Conservation (phyloP, 345 rosid genomes). For the Hypericum perforatum region DNA sequence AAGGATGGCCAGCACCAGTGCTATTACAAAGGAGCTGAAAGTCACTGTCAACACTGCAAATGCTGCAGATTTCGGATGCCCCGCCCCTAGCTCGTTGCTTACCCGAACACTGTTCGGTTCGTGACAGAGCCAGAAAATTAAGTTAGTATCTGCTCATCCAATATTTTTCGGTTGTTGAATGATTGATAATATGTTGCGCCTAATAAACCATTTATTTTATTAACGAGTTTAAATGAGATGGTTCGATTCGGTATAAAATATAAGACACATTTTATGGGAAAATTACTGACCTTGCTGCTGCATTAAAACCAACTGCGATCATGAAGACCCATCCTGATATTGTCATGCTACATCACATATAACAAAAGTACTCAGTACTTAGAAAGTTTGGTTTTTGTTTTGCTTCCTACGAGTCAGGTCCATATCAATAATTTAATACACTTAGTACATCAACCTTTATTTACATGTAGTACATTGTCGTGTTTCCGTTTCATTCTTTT, state of each 20-base stretch:
- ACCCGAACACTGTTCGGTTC: not conserved
- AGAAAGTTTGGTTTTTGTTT: too few species aligned
- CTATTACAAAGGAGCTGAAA: not conserved
- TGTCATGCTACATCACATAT: not conserved
- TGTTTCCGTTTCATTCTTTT: too few species aligned
- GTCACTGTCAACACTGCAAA: constrained; percentile 3
- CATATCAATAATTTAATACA: too few species aligned
- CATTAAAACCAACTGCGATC: constrained; percentile 8
- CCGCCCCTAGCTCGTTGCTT: constrained; percentile 10
- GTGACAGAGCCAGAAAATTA: too few species aligned
- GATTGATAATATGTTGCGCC: too few species aligned
- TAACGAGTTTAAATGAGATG: too few species aligned
- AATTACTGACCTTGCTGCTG: constrained; percentile 5
- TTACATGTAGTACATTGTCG: too few species aligned
- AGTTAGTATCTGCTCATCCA: too few species aligned
- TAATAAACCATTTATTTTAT: too few species aligned
- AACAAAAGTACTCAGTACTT: not conserved
- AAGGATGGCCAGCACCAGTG: not conserved
- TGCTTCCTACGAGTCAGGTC: too few species aligned
- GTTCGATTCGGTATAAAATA: too few species aligned
- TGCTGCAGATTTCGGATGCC: constrained; percentile 7
- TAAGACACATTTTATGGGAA: not conserved
- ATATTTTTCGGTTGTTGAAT: too few species aligned
- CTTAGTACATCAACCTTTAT: not conserved
- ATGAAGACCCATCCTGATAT: constrained; percentile 7